phyloP scores from a whole-genome alignment of 2,329 filamentous ascomycete genomes.

The Arthrobotrys pseudoclavata region DNA sequence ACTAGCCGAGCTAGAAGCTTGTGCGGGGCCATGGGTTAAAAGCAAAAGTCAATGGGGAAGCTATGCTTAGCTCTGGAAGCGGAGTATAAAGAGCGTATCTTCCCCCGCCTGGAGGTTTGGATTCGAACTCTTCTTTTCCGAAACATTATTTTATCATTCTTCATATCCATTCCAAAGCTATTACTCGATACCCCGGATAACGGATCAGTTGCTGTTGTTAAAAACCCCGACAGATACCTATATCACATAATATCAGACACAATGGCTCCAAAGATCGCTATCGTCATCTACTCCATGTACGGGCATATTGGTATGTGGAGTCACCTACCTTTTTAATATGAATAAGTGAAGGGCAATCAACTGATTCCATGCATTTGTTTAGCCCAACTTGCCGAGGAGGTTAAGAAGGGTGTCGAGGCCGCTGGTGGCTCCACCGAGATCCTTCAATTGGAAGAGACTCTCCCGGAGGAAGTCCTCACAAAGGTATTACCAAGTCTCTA shows the following conservation, averaged over 20 bases:
- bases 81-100: constrained; percentile 12
- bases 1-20: not conserved
- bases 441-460: constrained; percentile 91
- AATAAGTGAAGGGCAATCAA: not conserved
- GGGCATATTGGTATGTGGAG: constrained; percentile 77
- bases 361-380: constrained; percentile 12
- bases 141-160: constrained; percentile 3
- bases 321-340: not conserved
- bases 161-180: constrained; percentile 15
- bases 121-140: not conserved
- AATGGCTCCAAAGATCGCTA: constrained; percentile 93
- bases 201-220: constrained; percentile 33
- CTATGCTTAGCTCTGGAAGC: constrained; percentile 3
- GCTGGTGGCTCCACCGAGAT: constrained; percentile 85
- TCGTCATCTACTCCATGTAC: constrained; percentile 94
- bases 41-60: constrained; percentile 19
- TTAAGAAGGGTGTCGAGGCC: constrained; percentile 89
- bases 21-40: constrained; percentile 28
- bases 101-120: constrained; percentile 13
- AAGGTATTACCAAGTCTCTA: constrained; percentile 69
- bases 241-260: constrained; percentile 40
- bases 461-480: constrained; percentile 81
- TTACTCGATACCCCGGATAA: constrained; percentile 11
- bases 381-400: constrained; percentile 81
- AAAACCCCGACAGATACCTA: constrained; percentile 32